Base-by-base conservation (phyloP, 2,329 filamentous ascomycete genomes). In the Sarocladiaceae sp. region DNA sequence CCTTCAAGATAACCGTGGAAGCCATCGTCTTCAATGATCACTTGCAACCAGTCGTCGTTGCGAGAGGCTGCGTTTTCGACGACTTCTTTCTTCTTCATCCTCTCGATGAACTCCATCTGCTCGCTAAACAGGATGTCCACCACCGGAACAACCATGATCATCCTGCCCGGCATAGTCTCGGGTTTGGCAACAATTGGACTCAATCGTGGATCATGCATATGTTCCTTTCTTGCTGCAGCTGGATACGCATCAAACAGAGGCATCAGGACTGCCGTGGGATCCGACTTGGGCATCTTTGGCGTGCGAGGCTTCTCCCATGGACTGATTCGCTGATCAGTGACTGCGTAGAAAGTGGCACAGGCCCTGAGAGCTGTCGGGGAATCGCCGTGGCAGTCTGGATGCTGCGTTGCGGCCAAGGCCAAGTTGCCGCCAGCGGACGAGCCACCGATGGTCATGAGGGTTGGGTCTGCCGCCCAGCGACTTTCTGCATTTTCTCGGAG, bases 211-310 rank as follows among this genome's bases (percentile, higher is more conserved):
- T 66, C 58, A 2, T 56, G 43, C 12, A 53, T 42, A 21, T 64
- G 53, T 15, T 53, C 47, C 7, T 42, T 48, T 5, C 61, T 52
- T 10, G 48, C 54, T 2, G 56, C 55, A 3, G 52, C 63, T 1
- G 64, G 60, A 47, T 74, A 74, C 0, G 67, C 54, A 50, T 73
- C 67, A 33, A 66, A 70, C 7, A 74, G 51, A 1, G 66, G 66
- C 19, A 62, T 43, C 40, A 73, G 45, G 13, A 66, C 62, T 0
- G 48, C 46, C 13, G 66, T 24, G 0, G 66, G 67, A 45, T 74
- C 69, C 1, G 46, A 55, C 18, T 55, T 54, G 1, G 67, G 65
- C 58, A 60, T 48, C 0, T 26, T 49, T 7, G 37, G 45, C 1
- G 55, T 64, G 9, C 53, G 59, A 0, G 64, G 65, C 49, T 73